Conservation (phyloP, 257 asterid genomes). For the Henckelia pumila region DNA sequence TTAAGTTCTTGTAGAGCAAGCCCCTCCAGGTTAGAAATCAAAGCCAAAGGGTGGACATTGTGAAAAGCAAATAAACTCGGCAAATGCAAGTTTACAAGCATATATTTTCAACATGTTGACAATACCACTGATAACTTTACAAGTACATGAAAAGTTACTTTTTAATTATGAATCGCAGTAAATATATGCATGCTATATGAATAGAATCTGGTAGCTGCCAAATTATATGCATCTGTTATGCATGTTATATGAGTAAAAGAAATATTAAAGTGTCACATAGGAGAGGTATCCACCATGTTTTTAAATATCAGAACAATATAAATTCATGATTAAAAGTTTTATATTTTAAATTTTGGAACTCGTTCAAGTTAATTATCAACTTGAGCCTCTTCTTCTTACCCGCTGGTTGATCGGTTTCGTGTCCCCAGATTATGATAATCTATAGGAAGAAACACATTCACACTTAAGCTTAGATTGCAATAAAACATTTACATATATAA, state of each 20-base stretch:
- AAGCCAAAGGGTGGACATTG: background rate
- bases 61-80: background rate
- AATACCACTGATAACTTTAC: background rate
- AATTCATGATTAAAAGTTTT: background rate
- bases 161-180: background rate
- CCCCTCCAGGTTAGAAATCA: background rate
- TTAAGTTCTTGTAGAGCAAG: background rate
- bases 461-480: constrained; percentile 14
- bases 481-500: background rate
- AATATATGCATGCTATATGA: constrained; percentile 2
- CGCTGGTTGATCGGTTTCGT: constrained; percentile 95
- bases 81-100: background rate
- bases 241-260: constrained; percentile 7
- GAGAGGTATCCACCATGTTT: background rate
- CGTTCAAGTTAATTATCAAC: constrained; percentile 10
- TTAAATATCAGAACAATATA: constrained; percentile 5
- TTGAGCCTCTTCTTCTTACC: constrained; percentile 39
- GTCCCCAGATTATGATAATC: constrained; percentile 86
- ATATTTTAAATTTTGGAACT: constrained; percentile 16
- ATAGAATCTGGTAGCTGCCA: constrained; percentile 96
- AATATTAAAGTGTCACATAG: background rate
- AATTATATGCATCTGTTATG: constrained; percentile 16
- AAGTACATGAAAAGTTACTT: background rate
- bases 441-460: constrained; percentile 70
- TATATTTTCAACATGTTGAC: background rate